Evolutionary conservation across 176 grass and related monocot genomes (phyloP), one percentile per base, ranked within the genome.

Genomic region (Luzula sylvatica): DNA sequence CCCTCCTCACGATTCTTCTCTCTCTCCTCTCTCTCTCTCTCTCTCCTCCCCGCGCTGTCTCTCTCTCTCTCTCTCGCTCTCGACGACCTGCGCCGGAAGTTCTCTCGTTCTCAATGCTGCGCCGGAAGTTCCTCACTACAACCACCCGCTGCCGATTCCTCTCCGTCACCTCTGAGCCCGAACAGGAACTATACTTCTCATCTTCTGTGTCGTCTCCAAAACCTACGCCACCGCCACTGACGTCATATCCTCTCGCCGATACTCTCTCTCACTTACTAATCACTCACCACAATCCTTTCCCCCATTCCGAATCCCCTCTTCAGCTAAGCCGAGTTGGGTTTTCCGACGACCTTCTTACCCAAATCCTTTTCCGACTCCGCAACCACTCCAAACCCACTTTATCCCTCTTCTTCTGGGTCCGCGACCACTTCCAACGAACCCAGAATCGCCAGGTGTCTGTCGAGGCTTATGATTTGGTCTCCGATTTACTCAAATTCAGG

Each of bases 311-410:
- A 59, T 87, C 88, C 5, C 50, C 88, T 11, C 82, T 87, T 51
- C 75, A 94, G 66, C 63, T 82, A 27, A 41, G 72, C 18, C 67
- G 77, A 38, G 71, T 71, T 11, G 75, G 78, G 23, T 56, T 80
- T 21, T 48, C 64, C 1, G 23, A 53, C 19, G 48, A 48, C 24
- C 79, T 83, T 68, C 77, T 94, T 50, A 60, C 76, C 24, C 83
- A 94, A 67, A 69, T 77, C 60, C 83, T 94, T 59, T 78, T 94
- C 65, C 83, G 88, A 48, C 88, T 87, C 39, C 88, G 83, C 13
- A 69, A 82, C 69, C 78, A 83, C 16, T 94, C 88, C 72, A 94
- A 87, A 42, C 67, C 82, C 51, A 72, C 83, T 8, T 76, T 94
- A 35, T 70, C 75, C 24, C 75, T 94, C 55, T 86, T 94, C 68